phyloP scores from a whole-genome alignment of 2,329 filamentous ascomycete genomes.

The Trichophaea hybrida region DNA sequence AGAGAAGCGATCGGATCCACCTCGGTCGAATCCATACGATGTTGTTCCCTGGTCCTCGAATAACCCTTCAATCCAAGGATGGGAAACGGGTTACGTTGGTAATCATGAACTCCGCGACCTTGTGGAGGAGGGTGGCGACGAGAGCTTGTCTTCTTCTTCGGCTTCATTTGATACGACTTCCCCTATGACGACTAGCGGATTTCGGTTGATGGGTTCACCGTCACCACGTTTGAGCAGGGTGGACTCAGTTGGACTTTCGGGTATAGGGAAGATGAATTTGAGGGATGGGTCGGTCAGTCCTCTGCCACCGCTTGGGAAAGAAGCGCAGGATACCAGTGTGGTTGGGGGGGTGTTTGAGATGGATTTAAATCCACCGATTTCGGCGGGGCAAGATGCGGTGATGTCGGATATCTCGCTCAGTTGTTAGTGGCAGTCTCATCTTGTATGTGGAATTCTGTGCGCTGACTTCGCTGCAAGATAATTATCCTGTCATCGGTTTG shows the following conservation, averaged over 20 bases:
- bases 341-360: constrained; percentile 5
- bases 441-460: not conserved
- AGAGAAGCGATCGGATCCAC: not conserved
- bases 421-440: not conserved
- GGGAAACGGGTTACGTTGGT: not conserved
- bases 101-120: not conserved
- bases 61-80: not conserved
- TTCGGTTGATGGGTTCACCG: not conserved
- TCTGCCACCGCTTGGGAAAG: not conserved
- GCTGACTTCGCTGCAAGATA: not conserved
- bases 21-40: not conserved
- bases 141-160: not conserved
- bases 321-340: not conserved
- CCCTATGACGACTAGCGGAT: not conserved
- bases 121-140: not conserved
- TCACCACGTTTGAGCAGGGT: not conserved
- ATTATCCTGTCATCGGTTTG: not conserved
- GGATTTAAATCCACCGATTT: constrained; percentile 3
- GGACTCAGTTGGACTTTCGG: not conserved
- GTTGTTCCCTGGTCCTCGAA: not conserved
- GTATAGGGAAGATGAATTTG: not conserved
- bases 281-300: not conserved
- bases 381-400: not conserved
- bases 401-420: not conserved
- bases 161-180: not conserved